Evolutionary conservation across 176 grass and related monocot genomes (phyloP), one percentile per base, ranked within the genome.

Genomic region (Canna indica): DNA sequence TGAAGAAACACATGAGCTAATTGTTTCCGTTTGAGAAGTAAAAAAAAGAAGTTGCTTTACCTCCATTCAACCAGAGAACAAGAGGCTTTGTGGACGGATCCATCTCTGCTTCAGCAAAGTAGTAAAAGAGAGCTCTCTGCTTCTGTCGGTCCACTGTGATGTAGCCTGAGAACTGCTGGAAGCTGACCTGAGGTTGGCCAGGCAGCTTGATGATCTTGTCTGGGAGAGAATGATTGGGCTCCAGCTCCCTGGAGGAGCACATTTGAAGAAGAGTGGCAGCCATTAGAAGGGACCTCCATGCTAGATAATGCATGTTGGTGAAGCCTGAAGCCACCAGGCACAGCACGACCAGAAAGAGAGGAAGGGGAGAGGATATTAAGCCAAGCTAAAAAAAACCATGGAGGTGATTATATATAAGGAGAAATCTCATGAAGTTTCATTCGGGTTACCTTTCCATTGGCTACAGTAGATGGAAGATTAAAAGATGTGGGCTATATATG

Each of bases 21-120:
- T 14, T 26, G 24, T 6, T 17, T 27, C 60, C 60, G 34, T 64
- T 28, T 36, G n/a, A 44, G 17, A 13, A 1, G 71, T 11, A 24
- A 59, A 26, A 4, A n/a, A 53, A 18, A 15, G 12, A 73, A 10
- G 34, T 39, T 39, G 53, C 22, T 45, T 78, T 85, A 96, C 92
- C 93, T 96, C 93, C 93, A 56, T 96, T 96, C 54, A 96, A 76
- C 93, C 92, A 96, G 82, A 96, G 93, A 68, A 96, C 85, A 11
- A 96, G 93, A 39, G 93, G 88, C 74, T 91, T 96, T 44, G 88
- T 73, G 13, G 81, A 70, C n/a, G 93, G 81, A 81, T 91, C 83
- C 57, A 86, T 61, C 88, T 86, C 88, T 5, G 88, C 86, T 82
- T 97, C 88, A 15, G 86, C 86, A 75, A 97, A 97, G 79, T 96